Base-by-base conservation (phyloP, 31 red algal genomes). In the Asparagopsis taxiformis region DNA sequence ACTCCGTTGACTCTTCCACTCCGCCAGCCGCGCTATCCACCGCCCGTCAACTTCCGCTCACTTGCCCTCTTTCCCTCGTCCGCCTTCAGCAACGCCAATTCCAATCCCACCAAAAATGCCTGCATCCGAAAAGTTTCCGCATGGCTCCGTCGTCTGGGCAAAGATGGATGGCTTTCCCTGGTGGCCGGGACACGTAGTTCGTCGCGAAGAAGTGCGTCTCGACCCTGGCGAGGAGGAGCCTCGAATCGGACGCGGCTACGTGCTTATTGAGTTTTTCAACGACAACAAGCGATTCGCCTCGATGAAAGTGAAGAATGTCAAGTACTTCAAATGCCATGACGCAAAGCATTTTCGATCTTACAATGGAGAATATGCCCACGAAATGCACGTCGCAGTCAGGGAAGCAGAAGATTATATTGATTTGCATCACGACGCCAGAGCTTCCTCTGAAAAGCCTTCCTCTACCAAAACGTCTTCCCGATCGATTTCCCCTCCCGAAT, bases 211-310 rank as follows among this genome's bases (percentile, higher is more conserved):
- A 35, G 68, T 72, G 3, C 20, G 43, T 25, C 23, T 72, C 30
- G 68, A 72, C 49, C 9, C 31, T 3, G 46, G 3, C 10, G 68
- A 24, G 15, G 50, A 19, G 4, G 49, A 54, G 33, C 68, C 68
- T 32, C 30, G 10, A 15, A 25, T 72, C 49, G 49, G 24, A 21
- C 4, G 3, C 4, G 26, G 31, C 3, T 19, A 23, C 8, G 25
- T 34, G 15, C 68, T 72, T 72, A 23, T 72, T 30, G 68, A 72
- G 30, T 72, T 72, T 0, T 72, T 72, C 68, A 72, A 72, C 30
- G 68, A 72, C 51, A 72, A 72, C 68, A 52, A 72, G 25, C 43
- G 68, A 16, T 72, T 72, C 49, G 68, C 68, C 43, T 8, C 68
- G 8, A 72, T 72, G 68, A 19, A 29, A 13, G 26, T 30, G 29